These are phyloP conservation scores for Penicillium egyptiacum DNA, from an alignment of 495 filamentous ascomycete species.

Conservation along the genomic window DNA sequence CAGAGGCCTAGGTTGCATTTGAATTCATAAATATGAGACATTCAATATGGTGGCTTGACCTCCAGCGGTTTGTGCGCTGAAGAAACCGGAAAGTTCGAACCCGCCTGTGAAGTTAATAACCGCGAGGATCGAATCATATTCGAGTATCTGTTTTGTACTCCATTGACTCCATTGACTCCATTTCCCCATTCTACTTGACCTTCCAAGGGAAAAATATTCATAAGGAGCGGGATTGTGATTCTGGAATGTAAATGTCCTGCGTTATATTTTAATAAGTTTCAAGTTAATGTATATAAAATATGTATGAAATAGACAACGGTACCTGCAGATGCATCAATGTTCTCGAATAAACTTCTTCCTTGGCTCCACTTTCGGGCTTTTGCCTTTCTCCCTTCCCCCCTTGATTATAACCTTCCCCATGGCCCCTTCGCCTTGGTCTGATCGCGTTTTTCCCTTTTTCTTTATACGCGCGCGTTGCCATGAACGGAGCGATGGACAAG, in stretches of 20 bases:
- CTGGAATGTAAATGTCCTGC: no score
- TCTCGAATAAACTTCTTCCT: background rate
- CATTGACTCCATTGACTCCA: background rate
- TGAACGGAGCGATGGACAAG: conserved; percentile 14
- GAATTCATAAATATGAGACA: background rate
- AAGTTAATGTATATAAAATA: no score
- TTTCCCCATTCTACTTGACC: no score
- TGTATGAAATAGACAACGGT: background rate
- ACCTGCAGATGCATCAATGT: background rate
- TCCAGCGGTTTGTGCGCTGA: background rate
- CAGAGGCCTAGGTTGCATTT: background rate
- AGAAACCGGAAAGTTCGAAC: background rate
- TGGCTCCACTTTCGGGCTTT: background rate
- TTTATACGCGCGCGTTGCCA: background rate
- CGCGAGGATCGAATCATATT: background rate
- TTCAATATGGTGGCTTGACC: background rate
- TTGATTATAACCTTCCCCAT: background rate
- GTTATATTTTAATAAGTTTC: no score
- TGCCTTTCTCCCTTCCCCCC: background rate
- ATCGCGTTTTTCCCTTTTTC: background rate
- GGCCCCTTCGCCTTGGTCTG: background rate
- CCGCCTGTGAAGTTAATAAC: background rate
- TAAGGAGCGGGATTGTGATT: no score
- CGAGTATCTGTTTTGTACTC: background rate
- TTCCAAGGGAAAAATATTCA: no score